phyloP scores from a whole-genome alignment of 768 basidiomycete genomes.

The Boletus speciosus region DNA sequence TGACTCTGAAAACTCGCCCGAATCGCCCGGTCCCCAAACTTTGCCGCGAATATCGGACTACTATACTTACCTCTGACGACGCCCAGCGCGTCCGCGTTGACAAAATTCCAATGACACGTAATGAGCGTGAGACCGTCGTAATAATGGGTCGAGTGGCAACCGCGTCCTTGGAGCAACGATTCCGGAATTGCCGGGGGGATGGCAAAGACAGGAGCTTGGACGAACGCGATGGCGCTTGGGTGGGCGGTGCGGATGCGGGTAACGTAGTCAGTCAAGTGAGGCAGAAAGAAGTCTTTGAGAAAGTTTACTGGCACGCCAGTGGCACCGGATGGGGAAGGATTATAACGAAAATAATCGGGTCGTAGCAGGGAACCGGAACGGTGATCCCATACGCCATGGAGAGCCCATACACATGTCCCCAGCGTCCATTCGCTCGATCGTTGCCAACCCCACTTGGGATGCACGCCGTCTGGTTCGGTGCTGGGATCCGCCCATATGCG shows the following conservation, averaged over 20 bases:
- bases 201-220: constrained; percentile 89
- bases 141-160: constrained; percentile 78
- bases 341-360: constrained; percentile 71
- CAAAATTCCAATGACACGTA: constrained; percentile 91
- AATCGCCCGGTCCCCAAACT: constrained; percentile 81
- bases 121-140: constrained; percentile 94
- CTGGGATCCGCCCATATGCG: constrained; percentile 72
- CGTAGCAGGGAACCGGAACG: constrained; percentile 61
- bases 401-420: constrained; percentile 83
- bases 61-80: constrained; percentile 82
- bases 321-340: constrained; percentile 27
- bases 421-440: constrained; percentile 70
- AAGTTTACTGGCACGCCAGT: constrained; percentile 53
- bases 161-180: constrained; percentile 60
- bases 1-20: constrained; percentile 80
- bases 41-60: constrained; percentile 64
- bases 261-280: constrained; percentile 60
- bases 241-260: constrained; percentile 62
- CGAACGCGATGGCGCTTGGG: constrained; percentile 81
- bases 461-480: constrained; percentile 48
- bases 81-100: constrained; percentile 94
- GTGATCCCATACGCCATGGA: constrained; percentile 86
- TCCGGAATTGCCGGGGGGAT: constrained; percentile 62
- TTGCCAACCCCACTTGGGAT: constrained; percentile 80
- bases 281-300: constrained; percentile 74